Conservation (phyloP, 2,329 filamentous ascomycete genomes). For the Colletotrichum godetiae region DNA sequence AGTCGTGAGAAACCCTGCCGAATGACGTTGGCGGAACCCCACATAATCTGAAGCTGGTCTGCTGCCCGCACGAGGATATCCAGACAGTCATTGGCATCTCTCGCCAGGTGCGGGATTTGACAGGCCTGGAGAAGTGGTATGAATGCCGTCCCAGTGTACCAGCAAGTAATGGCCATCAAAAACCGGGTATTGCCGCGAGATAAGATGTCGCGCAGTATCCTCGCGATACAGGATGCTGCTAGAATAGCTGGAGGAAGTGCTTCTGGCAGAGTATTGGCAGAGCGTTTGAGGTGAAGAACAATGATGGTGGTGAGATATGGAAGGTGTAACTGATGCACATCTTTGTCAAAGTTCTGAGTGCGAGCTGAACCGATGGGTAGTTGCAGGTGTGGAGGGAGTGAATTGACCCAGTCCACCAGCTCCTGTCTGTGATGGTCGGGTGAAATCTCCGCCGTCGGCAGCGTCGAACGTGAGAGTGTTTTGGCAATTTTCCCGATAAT, state of each 20-base stretch:
- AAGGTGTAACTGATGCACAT: constrained; percentile 54
- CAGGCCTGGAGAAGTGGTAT: constrained; percentile 52
- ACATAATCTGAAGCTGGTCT: constrained; percentile 47
- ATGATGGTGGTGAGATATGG: constrained; percentile 55
- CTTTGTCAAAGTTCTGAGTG: constrained; percentile 49
- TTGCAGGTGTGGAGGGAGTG: constrained; percentile 46
- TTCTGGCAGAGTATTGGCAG: constrained; percentile 49
- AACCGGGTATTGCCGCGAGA: constrained; percentile 51
- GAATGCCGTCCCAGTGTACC: constrained; percentile 55
- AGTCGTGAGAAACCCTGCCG: constrained; percentile 45
- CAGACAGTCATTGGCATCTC: constrained; percentile 47
- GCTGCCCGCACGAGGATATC: constrained; percentile 45
- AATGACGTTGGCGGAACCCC: constrained; percentile 50
- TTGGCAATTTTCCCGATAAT: constrained; percentile 54
- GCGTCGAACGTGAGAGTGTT: constrained; percentile 43
- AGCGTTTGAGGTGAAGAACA: constrained; percentile 50
- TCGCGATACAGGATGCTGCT: constrained; percentile 50
- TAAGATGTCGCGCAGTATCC: constrained; percentile 52
- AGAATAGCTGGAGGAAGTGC: constrained; percentile 50
- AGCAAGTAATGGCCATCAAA: constrained; percentile 55
- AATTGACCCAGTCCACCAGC: constrained; percentile 48
- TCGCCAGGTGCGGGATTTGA: constrained; percentile 44
- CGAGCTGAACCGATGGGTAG: constrained; percentile 44
- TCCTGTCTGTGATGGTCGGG: constrained; percentile 43
- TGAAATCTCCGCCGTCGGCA: constrained; percentile 37